phyloP scores from a whole-genome alignment of 306 rosid species.

The Inga leiocalycina region DNA sequence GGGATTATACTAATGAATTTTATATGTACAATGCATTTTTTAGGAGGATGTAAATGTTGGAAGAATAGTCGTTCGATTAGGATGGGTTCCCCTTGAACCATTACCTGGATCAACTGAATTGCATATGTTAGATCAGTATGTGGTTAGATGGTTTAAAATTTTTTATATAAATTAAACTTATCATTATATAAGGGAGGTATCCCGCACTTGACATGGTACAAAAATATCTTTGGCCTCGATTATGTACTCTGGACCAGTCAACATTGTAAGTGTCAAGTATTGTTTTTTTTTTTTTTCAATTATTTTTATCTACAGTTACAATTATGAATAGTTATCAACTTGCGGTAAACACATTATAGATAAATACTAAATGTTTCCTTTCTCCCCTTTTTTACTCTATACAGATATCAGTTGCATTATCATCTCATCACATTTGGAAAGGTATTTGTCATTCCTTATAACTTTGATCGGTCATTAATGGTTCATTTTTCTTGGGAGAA shows the following conservation, averaged over 20 bases:
- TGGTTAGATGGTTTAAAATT: background rate
- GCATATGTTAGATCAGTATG: slow-evolving; percentile 64
- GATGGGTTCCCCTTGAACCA: slow-evolving; percentile 86
- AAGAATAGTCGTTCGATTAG: slow-evolving; percentile 74
- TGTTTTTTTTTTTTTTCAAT: slow-evolving; percentile 26
- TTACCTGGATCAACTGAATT: slow-evolving; percentile 60
- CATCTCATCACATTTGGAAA: slow-evolving; percentile 85
- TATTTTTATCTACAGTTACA: background rate
- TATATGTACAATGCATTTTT: background rate
- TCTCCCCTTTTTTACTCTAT: background rate
- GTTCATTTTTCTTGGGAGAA: background rate
- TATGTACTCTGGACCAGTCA: slow-evolving; percentile 43
- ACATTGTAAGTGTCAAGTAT: slow-evolving; percentile 46
- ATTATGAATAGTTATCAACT: background rate
- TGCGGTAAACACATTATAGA: background rate
- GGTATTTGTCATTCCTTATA: slow-evolving; percentile 36
- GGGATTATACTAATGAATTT: background rate
- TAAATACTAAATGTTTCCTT: background rate
- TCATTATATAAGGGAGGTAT: slow-evolving; percentile 32
- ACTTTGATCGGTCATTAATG: background rate
- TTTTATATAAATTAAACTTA: background rate
- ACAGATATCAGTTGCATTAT: slow-evolving; percentile 80
- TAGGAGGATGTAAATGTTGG: slow-evolving; percentile 88
- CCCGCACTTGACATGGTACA: slow-evolving; percentile 63
- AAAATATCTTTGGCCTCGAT: slow-evolving; percentile 76